A percentile compares a stretch with the other conserved stretches of the same genome.
phyloP scores from a whole-genome alignment of 2,329 filamentous ascomycete species.

The Sporothrix humicola region DNA sequence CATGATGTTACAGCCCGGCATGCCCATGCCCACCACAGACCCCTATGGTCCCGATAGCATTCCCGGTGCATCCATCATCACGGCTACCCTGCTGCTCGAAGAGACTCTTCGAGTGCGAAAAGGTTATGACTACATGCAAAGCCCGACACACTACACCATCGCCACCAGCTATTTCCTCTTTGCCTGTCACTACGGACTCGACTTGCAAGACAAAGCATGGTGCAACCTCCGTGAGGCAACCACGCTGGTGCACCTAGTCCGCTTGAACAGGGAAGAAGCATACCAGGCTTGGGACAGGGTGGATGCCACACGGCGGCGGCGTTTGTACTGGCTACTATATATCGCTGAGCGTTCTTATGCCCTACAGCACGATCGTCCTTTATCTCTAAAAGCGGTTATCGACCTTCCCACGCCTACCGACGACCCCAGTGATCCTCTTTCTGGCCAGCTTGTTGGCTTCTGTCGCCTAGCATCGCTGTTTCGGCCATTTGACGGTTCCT shows the following conservation, averaged over 20 bases:
- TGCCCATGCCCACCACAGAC: constrained; percentile 60
- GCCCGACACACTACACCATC: constrained; percentile 61
- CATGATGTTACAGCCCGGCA: constrained; percentile 72
- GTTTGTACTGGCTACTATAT: constrained; percentile 76
- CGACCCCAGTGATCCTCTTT: constrained; percentile 62
- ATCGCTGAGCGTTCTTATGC: constrained; percentile 75
- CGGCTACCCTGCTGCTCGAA: constrained; percentile 69
- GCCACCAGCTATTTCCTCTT: constrained; percentile 83
- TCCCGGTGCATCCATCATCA: constrained; percentile 65
- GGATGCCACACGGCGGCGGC: constrained; percentile 67
- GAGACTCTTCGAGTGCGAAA: constrained; percentile 70
- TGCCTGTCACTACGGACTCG: constrained; percentile 71
- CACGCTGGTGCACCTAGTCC: constrained; percentile 67
- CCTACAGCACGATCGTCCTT: constrained; percentile 70
- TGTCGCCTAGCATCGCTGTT: constrained; percentile 67
- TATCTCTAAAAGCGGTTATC: constrained; percentile 73
- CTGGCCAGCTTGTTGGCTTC: constrained; percentile 61
- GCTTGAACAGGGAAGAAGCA: constrained; percentile 66
- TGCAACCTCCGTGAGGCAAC: constrained; percentile 78
- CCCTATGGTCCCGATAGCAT: constrained; percentile 62
- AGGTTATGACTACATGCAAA: constrained; percentile 64
- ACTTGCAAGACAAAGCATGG: constrained; percentile 78
- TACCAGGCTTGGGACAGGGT: constrained; percentile 64
- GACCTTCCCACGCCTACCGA: constrained; percentile 67
- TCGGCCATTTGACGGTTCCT: constrained; percentile 68